phyloP scores from a whole-genome alignment of 176 grass and related monocot species.

The Oryza coarctata region DNA sequence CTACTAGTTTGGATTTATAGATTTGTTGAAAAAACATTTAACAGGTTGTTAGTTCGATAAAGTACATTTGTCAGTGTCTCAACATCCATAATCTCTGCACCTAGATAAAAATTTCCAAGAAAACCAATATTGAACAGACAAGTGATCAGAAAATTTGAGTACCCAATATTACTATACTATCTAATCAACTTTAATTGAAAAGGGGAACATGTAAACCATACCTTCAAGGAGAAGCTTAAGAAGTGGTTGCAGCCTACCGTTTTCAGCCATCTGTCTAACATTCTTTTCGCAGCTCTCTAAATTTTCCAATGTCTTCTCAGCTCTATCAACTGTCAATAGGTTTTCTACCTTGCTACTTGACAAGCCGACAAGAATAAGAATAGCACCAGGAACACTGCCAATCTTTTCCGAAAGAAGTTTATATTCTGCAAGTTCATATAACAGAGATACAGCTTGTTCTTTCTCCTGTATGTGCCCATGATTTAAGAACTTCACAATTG shows the following conservation, averaged over 20 bases:
- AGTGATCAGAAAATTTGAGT: not conserved
- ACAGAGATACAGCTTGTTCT: conserved; percentile 75
- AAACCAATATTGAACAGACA: not conserved
- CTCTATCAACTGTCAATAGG: conserved; percentile 56
- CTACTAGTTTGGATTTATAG: not conserved
- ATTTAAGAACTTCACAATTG: conserved; percentile 92
- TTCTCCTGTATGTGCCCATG: conserved; percentile 67
- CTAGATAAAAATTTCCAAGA: not conserved
- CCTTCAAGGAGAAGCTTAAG: conserved; percentile 91
- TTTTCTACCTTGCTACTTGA: conserved; percentile 88
- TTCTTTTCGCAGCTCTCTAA: conserved; percentile 87
- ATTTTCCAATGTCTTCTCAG: conserved; percentile 82
- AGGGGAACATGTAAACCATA: conserved; percentile 32
- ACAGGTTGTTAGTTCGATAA: not conserved
- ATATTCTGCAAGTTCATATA: conserved; percentile 86
- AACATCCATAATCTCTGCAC: not conserved
- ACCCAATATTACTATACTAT: not conserved
- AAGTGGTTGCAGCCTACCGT: conserved; percentile 82
- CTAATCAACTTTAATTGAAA: not conserved
- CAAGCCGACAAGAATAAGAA: conserved; percentile 91
- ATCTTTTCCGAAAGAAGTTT: conserved; percentile 79
- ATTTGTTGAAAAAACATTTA: not conserved
- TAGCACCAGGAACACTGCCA: conserved; percentile 72
- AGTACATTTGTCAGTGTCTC: not conserved
- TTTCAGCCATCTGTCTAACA: conserved; percentile 99